These are phyloP conservation scores for Xylaria sp. DNA, from an alignment of 2,329 filamentous ascomycete genomes.

Conservation along the genomic window DNA sequence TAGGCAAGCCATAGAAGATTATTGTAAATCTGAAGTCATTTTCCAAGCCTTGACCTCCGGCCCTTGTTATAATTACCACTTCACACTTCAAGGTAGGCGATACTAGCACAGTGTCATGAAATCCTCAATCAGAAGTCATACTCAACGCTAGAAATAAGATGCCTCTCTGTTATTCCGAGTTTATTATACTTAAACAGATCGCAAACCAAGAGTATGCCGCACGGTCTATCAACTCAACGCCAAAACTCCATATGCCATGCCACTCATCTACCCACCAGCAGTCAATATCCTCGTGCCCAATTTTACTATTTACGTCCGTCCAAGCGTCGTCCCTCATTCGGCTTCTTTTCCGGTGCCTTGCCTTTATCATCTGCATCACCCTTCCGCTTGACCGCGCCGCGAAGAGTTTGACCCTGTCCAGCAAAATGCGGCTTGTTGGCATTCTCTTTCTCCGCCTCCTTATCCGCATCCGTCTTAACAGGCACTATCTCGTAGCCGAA, in stretches of 20 bases:
- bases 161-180: background rate
- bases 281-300: background rate
- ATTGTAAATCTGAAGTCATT: no score
- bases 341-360: slow-evolving; percentile 55
- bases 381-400: slow-evolving; percentile 74
- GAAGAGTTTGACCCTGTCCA: slow-evolving; percentile 82
- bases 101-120: background rate
- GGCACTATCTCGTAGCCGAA: slow-evolving; percentile 95
- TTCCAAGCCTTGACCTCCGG: no score
- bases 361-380: slow-evolving; percentile 55
- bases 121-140: background rate
- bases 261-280: background rate
- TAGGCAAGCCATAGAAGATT: no score
- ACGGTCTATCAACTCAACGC: slow-evolving; percentile 23
- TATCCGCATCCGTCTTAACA: slow-evolving; percentile 77
- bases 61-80: no score
- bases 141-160: background rate
- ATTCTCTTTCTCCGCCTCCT: slow-evolving; percentile 69
- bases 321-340: slow-evolving; percentile 51
- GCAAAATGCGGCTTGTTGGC: slow-evolving; percentile 76
- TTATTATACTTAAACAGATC: slow-evolving; percentile 1
- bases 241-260: slow-evolving; percentile 28
- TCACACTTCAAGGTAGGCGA: background rate
- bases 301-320: slow-evolving; percentile 47
- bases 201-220: slow-evolving; percentile 10